Evolutionary conservation across 2,329 filamentous ascomycete species (phyloP), one percentile per base, ranked within the genome.

Genomic region (Aspergillus ibericus): DNA sequence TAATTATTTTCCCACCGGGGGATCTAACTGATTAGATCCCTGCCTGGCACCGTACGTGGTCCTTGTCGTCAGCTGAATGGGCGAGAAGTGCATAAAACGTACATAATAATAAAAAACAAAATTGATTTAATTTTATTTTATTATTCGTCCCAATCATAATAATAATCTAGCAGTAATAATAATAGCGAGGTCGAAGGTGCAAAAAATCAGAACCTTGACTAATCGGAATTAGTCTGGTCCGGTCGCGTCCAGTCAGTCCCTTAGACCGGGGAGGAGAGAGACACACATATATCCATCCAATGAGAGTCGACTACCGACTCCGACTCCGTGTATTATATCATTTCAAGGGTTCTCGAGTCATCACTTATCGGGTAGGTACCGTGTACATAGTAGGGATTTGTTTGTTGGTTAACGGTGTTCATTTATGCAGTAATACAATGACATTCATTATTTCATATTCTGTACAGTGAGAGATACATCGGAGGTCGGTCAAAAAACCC

Each of bases 1-100:
- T 25, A 3, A 25, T 25, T 25, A 25, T 25, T 25, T 44, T 49
- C 38, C 57, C 55, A 53, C 38, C 36, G 51, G 51, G 13, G 40
- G 35, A 53, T 44, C 59, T 60, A 64, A 59, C 55, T 52, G 56
- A 55, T 58, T 61, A 56, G 51, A 62, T 60, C 59, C 61, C 56
- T 61, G 58, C 34, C 52, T 60, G 55, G 59, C n/a, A n/a, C n/a
- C n/a, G n/a, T 65, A 61, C 63, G 63, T 65, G 56, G 61, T 32
- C 60, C 54, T 54, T 62, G 59, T 64, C 59, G 63, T 65, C 61
- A 65, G 63, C 63, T 47, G 42, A 55, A 59, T 56, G 35, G 18
- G 25, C 49, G 42, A 49, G 40, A 35, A 15, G 18, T 32, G 29
- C 29, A 32, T 32, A 32, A 32, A 32, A 32, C 9, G 8, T 25